phyloP scores from a whole-genome alignment of 805 yeast species.

The Hanseniaspora meyeri region DNA sequence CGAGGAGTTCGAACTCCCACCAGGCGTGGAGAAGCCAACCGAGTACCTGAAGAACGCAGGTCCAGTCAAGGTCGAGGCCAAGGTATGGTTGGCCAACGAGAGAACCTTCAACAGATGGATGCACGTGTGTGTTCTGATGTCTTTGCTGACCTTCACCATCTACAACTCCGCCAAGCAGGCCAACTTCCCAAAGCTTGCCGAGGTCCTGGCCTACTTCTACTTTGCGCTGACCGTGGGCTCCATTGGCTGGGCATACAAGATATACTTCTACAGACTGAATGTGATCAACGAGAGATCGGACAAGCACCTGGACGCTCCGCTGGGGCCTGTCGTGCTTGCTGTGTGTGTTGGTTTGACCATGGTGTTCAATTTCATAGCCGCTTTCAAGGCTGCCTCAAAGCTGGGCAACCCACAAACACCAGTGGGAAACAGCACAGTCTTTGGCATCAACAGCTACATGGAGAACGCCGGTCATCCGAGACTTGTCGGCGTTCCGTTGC shows the following conservation, averaged over 20 bases:
- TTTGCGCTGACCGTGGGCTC: slow-evolving; percentile 71
- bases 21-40: slow-evolving; percentile 78
- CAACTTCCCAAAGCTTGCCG: slow-evolving; percentile 51
- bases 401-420: slow-evolving; percentile 16
- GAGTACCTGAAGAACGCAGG: slow-evolving; percentile 75
- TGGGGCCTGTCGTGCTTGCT: slow-evolving; percentile 79
- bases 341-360: slow-evolving; percentile 55
- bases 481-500: slow-evolving; percentile 11
- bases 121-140: slow-evolving; percentile 71
- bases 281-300: slow-evolving; percentile 74
- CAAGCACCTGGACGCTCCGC: slow-evolving; percentile 73
- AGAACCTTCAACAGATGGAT: slow-evolving; percentile 95
- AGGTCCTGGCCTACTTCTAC: slow-evolving; percentile 60
- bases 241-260: slow-evolving; percentile 79
- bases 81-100: slow-evolving; percentile 97
- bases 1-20: slow-evolving; percentile 73
- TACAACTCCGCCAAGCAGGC: slow-evolving; percentile 64
- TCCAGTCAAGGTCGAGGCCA: slow-evolving; percentile 88
- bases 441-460: neutral
- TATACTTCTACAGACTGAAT: slow-evolving; percentile 57
- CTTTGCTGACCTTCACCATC: slow-evolving; percentile 73
- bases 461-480: neutral
- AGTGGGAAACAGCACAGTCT: slow-evolving; percentile 15
- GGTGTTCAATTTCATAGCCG: slow-evolving; percentile 57
- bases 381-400: slow-evolving; percentile 35